Conservation (phyloP, 208 protist species). For the Pavlovales sp. region DNA sequence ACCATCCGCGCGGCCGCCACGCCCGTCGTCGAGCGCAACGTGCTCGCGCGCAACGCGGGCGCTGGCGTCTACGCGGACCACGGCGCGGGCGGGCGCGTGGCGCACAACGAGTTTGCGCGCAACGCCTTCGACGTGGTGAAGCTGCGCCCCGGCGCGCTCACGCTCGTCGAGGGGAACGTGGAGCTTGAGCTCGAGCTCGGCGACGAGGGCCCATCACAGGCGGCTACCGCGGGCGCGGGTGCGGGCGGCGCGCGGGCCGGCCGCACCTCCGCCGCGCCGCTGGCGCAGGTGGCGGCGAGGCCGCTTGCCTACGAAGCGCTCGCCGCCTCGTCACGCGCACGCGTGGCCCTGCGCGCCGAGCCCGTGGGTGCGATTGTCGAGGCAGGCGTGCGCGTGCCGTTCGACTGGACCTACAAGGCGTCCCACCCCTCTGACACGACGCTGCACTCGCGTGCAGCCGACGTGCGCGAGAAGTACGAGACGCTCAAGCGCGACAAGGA, state of each 20-base stretch:
- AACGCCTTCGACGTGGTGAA: neutral
- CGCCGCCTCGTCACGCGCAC: too few species aligned
- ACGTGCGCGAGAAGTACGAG: neutral
- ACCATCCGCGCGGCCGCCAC: neutral
- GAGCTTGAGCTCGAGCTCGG: neutral
- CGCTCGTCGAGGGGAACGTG: neutral
- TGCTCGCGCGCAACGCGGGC: neutral
- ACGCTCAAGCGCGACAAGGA: neutral
- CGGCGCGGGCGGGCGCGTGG: neutral
- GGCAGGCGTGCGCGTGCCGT: neutral
- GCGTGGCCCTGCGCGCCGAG: too few species aligned
- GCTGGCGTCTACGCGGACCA: neutral
- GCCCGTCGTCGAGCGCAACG: neutral
- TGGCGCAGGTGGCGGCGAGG: too few species aligned
- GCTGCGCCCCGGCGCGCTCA: neutral
- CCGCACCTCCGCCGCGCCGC: too few species aligned
- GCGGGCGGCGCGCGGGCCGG: too few species aligned
- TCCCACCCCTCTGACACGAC: neutral
- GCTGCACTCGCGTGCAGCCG: neutral
- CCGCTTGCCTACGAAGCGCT: too few species aligned
- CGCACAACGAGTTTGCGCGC: neutral
- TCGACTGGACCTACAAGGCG: neutral
- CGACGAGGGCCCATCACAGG: too few species aligned
- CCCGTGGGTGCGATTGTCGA: neutral
- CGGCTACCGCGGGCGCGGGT: too few species aligned